Conservation (phyloP, 805 yeast genomes). For the Pichia exigua region DNA sequence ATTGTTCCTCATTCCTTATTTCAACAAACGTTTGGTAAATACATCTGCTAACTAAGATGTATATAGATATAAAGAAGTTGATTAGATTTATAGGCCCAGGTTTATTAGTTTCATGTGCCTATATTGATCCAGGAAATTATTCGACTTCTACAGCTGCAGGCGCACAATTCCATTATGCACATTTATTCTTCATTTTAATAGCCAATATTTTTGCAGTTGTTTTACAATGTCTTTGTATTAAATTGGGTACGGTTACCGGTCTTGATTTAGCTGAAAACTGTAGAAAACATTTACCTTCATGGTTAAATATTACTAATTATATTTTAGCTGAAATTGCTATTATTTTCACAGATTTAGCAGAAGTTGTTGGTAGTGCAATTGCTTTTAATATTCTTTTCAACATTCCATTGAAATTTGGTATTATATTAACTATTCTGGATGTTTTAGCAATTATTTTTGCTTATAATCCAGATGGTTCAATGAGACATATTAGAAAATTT, state of each 20-base stretch:
- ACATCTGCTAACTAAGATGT: neutral
- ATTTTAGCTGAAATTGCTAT: slow-evolving; percentile 77
- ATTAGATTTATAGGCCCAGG: slow-evolving; percentile 80
- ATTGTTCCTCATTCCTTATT: neutral
- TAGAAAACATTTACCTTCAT: slow-evolving; percentile 56
- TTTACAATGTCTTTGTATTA: slow-evolving; percentile 74
- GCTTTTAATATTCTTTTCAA: slow-evolving; percentile 68
- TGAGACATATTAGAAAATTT: slow-evolving; percentile 67
- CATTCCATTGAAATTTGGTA: slow-evolving; percentile 71
- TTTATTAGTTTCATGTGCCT: slow-evolving; percentile 79
- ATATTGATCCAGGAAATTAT: slow-evolving; percentile 92
- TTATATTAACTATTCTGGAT: slow-evolving; percentile 70
- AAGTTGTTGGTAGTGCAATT: slow-evolving; percentile 90
- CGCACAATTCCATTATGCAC: slow-evolving; percentile 64
- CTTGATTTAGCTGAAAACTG: slow-evolving; percentile 83
- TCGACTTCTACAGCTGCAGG: slow-evolving; percentile 88
- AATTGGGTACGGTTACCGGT: slow-evolving; percentile 85
- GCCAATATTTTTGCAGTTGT: slow-evolving; percentile 83
- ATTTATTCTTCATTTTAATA: slow-evolving; percentile 62
- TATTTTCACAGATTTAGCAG: slow-evolving; percentile 89
- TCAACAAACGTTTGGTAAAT: neutral
- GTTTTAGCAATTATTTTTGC: slow-evolving; percentile 73
- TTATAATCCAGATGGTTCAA: slow-evolving; percentile 68
- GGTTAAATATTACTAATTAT: slow-evolving; percentile 59
- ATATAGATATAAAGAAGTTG: slow-evolving; percentile 36